These are phyloP conservation scores for Panaeolus cyanescens DNA, from an alignment of 768 basidiomycete species.

Conservation along the genomic window DNA sequence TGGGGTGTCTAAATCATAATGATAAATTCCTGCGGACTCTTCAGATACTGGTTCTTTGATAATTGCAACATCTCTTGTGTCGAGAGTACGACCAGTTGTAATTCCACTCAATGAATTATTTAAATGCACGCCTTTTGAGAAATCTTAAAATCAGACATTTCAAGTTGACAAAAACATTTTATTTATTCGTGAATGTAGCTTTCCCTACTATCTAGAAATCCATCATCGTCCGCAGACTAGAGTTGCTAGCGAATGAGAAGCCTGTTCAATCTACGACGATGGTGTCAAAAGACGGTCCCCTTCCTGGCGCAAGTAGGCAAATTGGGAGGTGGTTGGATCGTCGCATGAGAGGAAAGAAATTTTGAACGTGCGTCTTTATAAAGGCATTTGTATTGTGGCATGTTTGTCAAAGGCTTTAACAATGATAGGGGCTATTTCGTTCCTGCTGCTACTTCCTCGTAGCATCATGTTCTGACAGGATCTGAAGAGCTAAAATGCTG, in stretches of 20 bases:
- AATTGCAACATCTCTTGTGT: neutral
- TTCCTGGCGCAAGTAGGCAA: slow-evolving; percentile 2
- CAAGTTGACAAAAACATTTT: neutral
- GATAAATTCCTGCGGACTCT: neutral
- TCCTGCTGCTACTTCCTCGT: too few relatives aligned
- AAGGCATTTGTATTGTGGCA: neutral
- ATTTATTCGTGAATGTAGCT: slow-evolving; percentile 44
- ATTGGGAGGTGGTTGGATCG: neutral
- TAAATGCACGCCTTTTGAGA: neutral
- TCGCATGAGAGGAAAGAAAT: neutral
- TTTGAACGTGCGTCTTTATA: neutral
- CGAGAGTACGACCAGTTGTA: neutral
- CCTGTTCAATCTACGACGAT: slow-evolving; percentile 50
- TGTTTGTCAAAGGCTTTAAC: neutral
- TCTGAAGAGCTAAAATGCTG: too few relatives aligned
- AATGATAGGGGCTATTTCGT: neutral
- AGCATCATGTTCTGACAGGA: too few relatives aligned
- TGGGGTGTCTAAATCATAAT: neutral
- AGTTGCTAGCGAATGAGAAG: slow-evolving; percentile 80
- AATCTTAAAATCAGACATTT: too few relatives aligned
- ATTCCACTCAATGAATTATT: neutral
- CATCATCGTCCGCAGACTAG: slow-evolving; percentile 63
- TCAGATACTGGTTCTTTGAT: neutral
- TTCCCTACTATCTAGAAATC: slow-evolving; percentile 77
- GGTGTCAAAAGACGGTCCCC: neutral